phyloP scores from a whole-genome alignment of 345 rosid species.

The Tarenaya hassleriana region DNA sequence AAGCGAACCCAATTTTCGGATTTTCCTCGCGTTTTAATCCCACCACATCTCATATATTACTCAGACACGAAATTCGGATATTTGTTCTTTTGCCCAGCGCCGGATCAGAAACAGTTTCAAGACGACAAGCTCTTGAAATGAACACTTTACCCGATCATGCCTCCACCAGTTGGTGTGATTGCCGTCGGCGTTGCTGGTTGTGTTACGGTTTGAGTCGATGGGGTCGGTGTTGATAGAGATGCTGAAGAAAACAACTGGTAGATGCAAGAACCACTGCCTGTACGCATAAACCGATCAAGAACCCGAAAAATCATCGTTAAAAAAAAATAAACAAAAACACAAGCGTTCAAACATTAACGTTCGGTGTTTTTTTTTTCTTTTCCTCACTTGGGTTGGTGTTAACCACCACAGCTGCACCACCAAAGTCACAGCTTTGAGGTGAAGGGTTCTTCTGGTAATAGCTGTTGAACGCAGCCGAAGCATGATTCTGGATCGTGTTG shows the following conservation, averaged over 20 bases:
- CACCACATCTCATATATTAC: too few relatives aligned
- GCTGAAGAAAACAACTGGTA: slow-evolving; percentile 53
- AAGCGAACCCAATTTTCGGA: too few relatives aligned
- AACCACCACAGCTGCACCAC: slow-evolving; percentile 60
- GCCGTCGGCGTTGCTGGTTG: slow-evolving; percentile 37
- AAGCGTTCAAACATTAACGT: not conserved
- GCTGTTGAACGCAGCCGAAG: slow-evolving; percentile 88
- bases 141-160: slow-evolving; percentile 37
- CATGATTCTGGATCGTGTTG: slow-evolving; percentile 61
- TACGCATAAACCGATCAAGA: slow-evolving; percentile 9
- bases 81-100: too few relatives aligned
- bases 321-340: not conserved
- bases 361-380: slow-evolving; percentile 6
- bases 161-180: slow-evolving; percentile 36
- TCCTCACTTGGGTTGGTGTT: slow-evolving; percentile 83
- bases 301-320: not conserved
- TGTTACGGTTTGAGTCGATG: slow-evolving; percentile 27
- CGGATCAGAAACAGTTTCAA: not conserved
- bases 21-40: too few relatives aligned
- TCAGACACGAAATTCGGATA: too few relatives aligned
- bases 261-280: slow-evolving; percentile 80
- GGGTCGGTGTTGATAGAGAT: slow-evolving; percentile 30
- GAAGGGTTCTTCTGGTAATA: slow-evolving; percentile 81
- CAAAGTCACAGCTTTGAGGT: slow-evolving; percentile 83
- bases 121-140: slow-evolving; percentile 6